Percentiles rank a stretch among this genome's conserved stretches.
Evolutionary conservation across 1,284 basidiomycete species (phyloP).

Genomic region (Boletus sp.): DNA sequence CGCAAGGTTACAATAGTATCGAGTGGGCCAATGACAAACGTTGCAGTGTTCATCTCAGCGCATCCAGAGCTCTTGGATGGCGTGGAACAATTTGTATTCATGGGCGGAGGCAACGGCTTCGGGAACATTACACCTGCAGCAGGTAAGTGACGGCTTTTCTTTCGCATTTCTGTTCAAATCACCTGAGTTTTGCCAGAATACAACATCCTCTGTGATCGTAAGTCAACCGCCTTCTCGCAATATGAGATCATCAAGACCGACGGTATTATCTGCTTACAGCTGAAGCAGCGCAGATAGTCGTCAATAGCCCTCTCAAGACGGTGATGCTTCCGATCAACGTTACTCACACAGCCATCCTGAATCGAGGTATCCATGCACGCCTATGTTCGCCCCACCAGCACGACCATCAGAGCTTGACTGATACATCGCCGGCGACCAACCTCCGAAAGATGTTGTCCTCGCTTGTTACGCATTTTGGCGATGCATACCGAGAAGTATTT

Average conservation of each 20-base stretch:
- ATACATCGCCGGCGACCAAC: slow-evolving; percentile 47
- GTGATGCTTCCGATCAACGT: slow-evolving; percentile 85
- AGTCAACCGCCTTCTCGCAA: slow-evolving; percentile 31
- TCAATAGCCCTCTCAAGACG: slow-evolving; percentile 58
- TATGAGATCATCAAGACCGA: neutral
- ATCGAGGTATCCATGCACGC: slow-evolving; percentile 49
- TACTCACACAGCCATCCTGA: slow-evolving; percentile 81
- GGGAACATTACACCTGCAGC: slow-evolving; percentile 80
- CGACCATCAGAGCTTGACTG: neutral
- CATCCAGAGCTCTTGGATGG: slow-evolving; percentile 72
- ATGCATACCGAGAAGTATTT: slow-evolving; percentile 69
- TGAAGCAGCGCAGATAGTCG: slow-evolving; percentile 80
- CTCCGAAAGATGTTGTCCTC: slow-evolving; percentile 76
- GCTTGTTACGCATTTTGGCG: slow-evolving; percentile 71
- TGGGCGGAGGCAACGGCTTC: slow-evolving; percentile 87
- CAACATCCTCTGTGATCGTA: slow-evolving; percentile 82
- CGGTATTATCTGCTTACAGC: slow-evolving; percentile 44
- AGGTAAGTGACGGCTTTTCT: slow-evolving; percentile 43
- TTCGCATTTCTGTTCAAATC: neutral
- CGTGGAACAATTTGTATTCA: slow-evolving; percentile 80
- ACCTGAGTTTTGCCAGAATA: slow-evolving; percentile 54
- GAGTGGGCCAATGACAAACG: slow-evolving; percentile 84
- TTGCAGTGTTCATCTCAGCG: slow-evolving; percentile 73
- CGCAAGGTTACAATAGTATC: slow-evolving; percentile 69
- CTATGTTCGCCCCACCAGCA: slow-evolving; percentile 52